Conservation (phyloP, 306 rosid genomes). For the Prunus persica region Prunus_persica_NCBIv2 NC_034014.1:23000501-23001000, state of each 20-base stretch:
- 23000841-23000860: constrained; percentile 49
- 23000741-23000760: constrained; percentile 13
- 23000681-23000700: background rate
- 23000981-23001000: constrained; percentile 27
- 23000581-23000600: too few relatives aligned
- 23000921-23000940: constrained; percentile 38
- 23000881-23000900: constrained; percentile 26
- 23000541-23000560: too few relatives aligned
- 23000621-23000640: too few relatives aligned
- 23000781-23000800: constrained; percentile 9
- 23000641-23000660: too few relatives aligned
- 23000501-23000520: too few relatives aligned
- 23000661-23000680: background rate
- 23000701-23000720: constrained; percentile 1
- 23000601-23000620: too few relatives aligned
- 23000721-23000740: background rate
- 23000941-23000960: constrained; percentile 45
- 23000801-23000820: constrained; percentile 48
- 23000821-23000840: constrained; percentile 54
- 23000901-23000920: constrained; percentile 32
- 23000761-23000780: constrained; percentile 5
- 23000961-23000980: constrained; percentile 55
- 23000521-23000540: too few relatives aligned
- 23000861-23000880: constrained; percentile 38
- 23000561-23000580: too few relatives aligned